These are phyloP conservation scores for Neurospora sp. DNA, from an alignment of 495 filamentous ascomycete genomes.

Conservation along the genomic window DNA sequence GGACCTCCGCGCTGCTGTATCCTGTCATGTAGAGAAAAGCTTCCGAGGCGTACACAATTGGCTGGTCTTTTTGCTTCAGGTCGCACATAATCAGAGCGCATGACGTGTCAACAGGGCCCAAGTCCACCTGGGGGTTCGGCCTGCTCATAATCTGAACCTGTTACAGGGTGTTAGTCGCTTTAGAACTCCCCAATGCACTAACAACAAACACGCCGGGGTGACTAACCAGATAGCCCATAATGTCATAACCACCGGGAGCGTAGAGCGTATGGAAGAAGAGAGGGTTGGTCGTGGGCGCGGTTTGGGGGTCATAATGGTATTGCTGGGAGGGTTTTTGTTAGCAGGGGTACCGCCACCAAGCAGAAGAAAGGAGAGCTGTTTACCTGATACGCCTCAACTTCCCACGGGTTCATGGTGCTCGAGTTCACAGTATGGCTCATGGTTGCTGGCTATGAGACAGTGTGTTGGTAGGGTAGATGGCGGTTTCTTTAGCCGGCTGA, in stretches of 20 bases:
- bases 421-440: neutral
- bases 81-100: constrained; percentile 42
- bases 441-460: neutral
- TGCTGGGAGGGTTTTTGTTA: neutral
- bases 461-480: neutral
- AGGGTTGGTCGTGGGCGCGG: constrained; percentile 11
- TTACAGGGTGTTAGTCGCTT: neutral
- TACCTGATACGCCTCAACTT: constrained; percentile 15
- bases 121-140: constrained; percentile 32
- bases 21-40: constrained; percentile 36
- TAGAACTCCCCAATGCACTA: neutral
- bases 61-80: constrained; percentile 29
- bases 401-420: constrained; percentile 17
- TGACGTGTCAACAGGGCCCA: constrained; percentile 37
- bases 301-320: neutral
- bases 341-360: neutral
- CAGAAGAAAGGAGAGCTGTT: neutral
- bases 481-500: neutral
- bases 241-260: constrained; percentile 33
- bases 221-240: constrained; percentile 39
- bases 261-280: constrained; percentile 42
- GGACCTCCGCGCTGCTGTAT: constrained; percentile 29
- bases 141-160: constrained; percentile 31
- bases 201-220: neutral
- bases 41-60: constrained; percentile 41